Conservation (phyloP, 2,329 filamentous ascomycete genomes). For the Cercospora nicotianae region DNA sequence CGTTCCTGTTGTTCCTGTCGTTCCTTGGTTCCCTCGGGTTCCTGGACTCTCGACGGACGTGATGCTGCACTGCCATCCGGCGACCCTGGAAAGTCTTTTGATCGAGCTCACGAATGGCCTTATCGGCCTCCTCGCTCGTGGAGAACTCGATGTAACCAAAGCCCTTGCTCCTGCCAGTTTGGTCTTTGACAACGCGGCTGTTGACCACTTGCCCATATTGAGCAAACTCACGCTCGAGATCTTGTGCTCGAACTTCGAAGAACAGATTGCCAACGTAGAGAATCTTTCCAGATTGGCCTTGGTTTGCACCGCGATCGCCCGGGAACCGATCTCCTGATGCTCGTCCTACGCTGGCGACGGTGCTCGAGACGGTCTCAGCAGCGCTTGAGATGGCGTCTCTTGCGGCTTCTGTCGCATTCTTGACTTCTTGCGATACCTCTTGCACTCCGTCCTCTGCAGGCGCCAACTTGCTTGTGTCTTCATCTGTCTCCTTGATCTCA, state of each 20-base stretch:
- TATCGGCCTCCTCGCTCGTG: constrained; percentile 52
- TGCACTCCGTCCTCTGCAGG: constrained; percentile 17
- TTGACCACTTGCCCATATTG: constrained; percentile 58
- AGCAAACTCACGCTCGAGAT: constrained; percentile 60
- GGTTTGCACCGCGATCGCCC: not conserved
- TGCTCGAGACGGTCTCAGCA: constrained; percentile 16
- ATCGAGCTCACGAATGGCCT: constrained; percentile 60
- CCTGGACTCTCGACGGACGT: constrained; percentile 35
- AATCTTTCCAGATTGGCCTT: constrained; percentile 41
- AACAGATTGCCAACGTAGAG: constrained; percentile 70
- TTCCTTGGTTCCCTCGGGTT: not conserved
- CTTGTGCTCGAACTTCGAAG: constrained; percentile 64
- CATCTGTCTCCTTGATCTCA: constrained; percentile 35
- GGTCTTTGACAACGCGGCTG: constrained; percentile 60
- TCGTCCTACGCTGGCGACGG: constrained; percentile 15
- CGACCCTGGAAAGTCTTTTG: constrained; percentile 64
- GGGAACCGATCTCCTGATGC: not conserved
- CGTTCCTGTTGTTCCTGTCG: not conserved
- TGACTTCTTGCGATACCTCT: constrained; percentile 28
- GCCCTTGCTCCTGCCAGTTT: constrained; percentile 66
- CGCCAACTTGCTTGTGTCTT: constrained; percentile 23
- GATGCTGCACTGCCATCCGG: constrained; percentile 62
- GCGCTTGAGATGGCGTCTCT: constrained; percentile 20
- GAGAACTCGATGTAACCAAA: constrained; percentile 68
- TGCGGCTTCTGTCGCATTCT: constrained; percentile 22